These are phyloP conservation scores for Suillus ampliporus DNA, from an alignment of 768 basidiomycete genomes.

Conservation along the genomic window DNA sequence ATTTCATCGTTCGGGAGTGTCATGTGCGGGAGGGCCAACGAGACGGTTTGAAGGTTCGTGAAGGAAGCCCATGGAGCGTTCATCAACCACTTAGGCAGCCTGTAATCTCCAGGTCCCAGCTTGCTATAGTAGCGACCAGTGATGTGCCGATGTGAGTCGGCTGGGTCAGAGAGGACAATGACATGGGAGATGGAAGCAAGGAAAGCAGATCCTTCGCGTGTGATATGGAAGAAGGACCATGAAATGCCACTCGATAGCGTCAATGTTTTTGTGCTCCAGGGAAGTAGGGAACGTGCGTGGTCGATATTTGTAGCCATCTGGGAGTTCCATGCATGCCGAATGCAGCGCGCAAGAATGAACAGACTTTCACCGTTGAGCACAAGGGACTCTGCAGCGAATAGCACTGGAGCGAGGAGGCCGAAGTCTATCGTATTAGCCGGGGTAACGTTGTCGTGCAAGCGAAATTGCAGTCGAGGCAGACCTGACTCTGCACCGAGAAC, in stretches of 20 bases:
- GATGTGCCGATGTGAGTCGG: background rate
- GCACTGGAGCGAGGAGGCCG: conserved; percentile 17
- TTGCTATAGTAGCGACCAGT: background rate
- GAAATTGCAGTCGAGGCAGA: no score
- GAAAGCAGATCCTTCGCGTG: conserved; percentile 37
- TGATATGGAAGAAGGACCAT: conserved; percentile 41
- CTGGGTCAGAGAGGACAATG: conserved; percentile 23
- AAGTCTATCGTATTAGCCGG: no score
- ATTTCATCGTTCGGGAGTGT: background rate
- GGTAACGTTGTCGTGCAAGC: no score
- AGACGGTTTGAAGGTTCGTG: conserved; percentile 26
- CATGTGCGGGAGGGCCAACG: background rate
- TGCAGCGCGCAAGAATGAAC: conserved; percentile 42
- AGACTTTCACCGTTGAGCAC: conserved; percentile 39
- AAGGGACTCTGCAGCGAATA: conserved; percentile 20
- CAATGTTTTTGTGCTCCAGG: conserved; percentile 22
- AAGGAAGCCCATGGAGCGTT: conserved; percentile 40
- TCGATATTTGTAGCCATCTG: no score
- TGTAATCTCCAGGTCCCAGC: background rate
- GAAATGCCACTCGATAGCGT: conserved; percentile 36
- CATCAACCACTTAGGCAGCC: conserved; percentile 21
- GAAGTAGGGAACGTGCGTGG: conserved; percentile 31
- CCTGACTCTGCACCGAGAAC: conserved; percentile 28
- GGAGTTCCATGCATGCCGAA: conserved; percentile 19
- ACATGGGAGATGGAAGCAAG: conserved; percentile 45